phyloP scores from a whole-genome alignment of 495 filamentous ascomycete species.

The Acidomyces sp. region DNA sequence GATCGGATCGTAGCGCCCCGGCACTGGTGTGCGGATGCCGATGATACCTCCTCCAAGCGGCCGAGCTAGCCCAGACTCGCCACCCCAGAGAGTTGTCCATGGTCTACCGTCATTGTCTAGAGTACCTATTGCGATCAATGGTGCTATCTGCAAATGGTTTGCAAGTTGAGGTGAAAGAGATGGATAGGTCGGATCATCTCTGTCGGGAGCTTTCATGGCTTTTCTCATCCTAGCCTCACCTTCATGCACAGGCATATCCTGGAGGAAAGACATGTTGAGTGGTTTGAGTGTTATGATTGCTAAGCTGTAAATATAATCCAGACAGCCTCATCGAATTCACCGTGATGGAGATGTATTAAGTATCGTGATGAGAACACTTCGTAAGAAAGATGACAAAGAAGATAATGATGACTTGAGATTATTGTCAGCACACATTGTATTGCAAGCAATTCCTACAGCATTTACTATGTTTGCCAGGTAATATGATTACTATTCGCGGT shows the following conservation, averaged over 20 bases:
- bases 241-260: constrained; percentile 36
- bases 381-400: no score
- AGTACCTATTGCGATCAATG: constrained; percentile 57
- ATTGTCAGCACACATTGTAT: no score
- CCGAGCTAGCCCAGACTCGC: constrained; percentile 50
- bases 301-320: no score
- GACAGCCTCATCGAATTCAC: no score
- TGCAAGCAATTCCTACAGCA: no score
- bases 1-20: constrained; percentile 51
- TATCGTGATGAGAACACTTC: no score
- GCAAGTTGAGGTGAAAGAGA: constrained; percentile 42
- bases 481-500: no score
- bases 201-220: constrained; percentile 33
- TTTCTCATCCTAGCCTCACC: constrained; percentile 40
- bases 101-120: constrained; percentile 49
- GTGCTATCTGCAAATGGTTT: constrained; percentile 41
- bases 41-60: constrained; percentile 45
- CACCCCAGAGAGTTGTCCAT: constrained; percentile 66
- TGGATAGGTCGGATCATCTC: constrained; percentile 48
- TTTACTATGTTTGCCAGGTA: no score
- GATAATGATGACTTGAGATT: no score
- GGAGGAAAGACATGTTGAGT: constrained; percentile 34
- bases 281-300: no score
- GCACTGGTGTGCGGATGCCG: constrained; percentile 46
- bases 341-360: no score